Base-by-base conservation (phyloP, 2,329 filamentous ascomycete genomes). In the Penicillium sp. region DNA sequence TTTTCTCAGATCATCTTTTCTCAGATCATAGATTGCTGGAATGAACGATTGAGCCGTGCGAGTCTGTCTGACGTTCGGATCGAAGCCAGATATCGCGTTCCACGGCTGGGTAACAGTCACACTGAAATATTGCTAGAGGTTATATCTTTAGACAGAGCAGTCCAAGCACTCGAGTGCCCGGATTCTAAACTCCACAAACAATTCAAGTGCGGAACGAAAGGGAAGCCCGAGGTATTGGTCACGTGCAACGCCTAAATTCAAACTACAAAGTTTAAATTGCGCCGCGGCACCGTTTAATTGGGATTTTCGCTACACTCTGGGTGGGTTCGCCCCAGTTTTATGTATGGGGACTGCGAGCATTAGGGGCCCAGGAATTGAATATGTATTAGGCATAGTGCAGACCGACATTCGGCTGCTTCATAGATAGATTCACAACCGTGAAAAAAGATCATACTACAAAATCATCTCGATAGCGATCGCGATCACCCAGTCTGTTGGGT, bases 401-500 rank as follows among this genome's bases (percentile, higher is more conserved):
- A 20, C 33, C 15, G 20, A 18, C 15, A 35, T 7, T 18, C n/a
- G 18, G 18, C 33, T 37, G 18, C 20, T 37, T 37, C 33, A 20
- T 37, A 23, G 20, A 18, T 35, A 37, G 2, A 20, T 20, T 37
- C 33, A 12, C 23, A 37, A 20, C 18, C 9, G 10, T 37, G 33
- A 8, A 18, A 13, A 29, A 31, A 37, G 28, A 28, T 60, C 46
- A 66, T 53, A 49, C 55, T 40, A 64, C 48, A n/a, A 51, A 59
- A 37, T 72, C 63, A 57, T 73, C 71, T 43, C 63, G 65, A 59
- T 75, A 75, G 42, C 61, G 61, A 39, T 63, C 60, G 42, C 61
- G 61, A 39, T 63, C 60, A 28, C 56, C 60, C 5, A 57, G 54
- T 49, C 56, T 48, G 28, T 58, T 57, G 20, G 54, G 47, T 23